Evolutionary conservation across 2,329 filamentous ascomycete species (phyloP).

Genomic region (Sarocladium kiliense): DNA sequence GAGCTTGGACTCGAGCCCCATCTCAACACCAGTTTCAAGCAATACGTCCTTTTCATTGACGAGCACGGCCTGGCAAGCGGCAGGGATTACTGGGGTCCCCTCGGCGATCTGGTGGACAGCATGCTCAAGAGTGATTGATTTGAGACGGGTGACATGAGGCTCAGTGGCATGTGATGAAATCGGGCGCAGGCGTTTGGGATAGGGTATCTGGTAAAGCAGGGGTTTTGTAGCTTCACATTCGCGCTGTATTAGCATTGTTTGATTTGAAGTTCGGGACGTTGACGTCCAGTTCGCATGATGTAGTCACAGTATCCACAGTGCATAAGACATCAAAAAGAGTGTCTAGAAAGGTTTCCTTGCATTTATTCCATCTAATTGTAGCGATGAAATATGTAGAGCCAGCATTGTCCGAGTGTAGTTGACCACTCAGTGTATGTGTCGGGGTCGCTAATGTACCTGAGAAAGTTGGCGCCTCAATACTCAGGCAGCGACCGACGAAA

Average conservation of each 20-base stretch:
- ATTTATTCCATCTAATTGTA: no score
- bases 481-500: conserved; percentile 38
- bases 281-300: not conserved
- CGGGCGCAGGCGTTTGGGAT: conserved; percentile 6
- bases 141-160: not conserved
- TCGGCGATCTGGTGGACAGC: conserved; percentile 94
- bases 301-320: not conserved
- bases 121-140: conserved; percentile 90
- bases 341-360: no score
- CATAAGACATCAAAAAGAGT: not conserved
- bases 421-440: no score
- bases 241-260: not conserved
- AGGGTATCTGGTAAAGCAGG: not conserved
- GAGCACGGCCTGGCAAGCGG: conserved; percentile 90
- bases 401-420: no score
- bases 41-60: conserved; percentile 97
- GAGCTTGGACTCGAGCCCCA: conserved; percentile 94
- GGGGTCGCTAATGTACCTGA: not conserved
- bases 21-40: conserved; percentile 98
- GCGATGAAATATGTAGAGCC: no score
- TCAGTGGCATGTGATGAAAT: not conserved
- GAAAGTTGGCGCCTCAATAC: conserved; percentile 30
- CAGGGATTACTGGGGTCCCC: conserved; percentile 94
- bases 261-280: not conserved
- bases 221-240: not conserved